Percentiles rank a stretch among this genome's conserved stretches.
phyloP scores from a whole-genome alignment of 1,284 basidiomycete genomes.

The Microbotryum intermedium region DNA sequence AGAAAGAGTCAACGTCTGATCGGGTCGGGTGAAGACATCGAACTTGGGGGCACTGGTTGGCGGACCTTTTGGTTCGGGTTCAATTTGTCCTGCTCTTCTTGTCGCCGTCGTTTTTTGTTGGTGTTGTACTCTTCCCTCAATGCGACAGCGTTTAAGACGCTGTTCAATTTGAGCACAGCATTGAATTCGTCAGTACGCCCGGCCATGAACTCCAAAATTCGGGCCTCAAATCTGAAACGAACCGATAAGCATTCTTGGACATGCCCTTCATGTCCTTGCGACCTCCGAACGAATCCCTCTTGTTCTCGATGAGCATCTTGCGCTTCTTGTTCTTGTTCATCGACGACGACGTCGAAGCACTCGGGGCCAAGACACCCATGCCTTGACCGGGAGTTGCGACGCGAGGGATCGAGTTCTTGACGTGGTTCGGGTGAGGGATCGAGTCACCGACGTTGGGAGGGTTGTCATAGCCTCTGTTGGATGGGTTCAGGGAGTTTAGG shows the following conservation, averaged over 20 bases:
- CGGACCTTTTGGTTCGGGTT: constrained; percentile 12
- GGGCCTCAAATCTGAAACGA: background rate
- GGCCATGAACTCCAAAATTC: background rate
- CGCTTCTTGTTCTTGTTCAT: constrained; percentile 17
- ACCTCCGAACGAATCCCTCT: background rate
- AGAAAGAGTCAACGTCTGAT: background rate
- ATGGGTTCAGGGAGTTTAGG: background rate
- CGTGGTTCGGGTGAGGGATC: constrained; percentile 11
- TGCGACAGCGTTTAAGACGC: constrained; percentile 23
- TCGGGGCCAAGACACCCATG: background rate
- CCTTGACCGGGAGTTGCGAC: background rate
- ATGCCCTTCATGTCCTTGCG: constrained; percentile 7
- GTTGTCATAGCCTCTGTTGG: constrained; percentile 16
- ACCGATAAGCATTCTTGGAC: constrained; percentile 23
- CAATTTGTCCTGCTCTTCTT: constrained; percentile 16
- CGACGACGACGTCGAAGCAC: background rate
- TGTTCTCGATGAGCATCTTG: background rate
- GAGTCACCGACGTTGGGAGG: constrained; percentile 19
- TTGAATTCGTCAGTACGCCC: background rate
- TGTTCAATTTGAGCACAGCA: background rate
- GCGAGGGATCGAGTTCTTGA: background rate
- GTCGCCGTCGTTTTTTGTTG: constrained; percentile 23
- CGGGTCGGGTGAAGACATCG: background rate
- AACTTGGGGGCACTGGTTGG: background rate
- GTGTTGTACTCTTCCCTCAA: constrained; percentile 26